Base-by-base conservation (phyloP, 257 asterid species). In the Solanum habrochaites region DNA sequence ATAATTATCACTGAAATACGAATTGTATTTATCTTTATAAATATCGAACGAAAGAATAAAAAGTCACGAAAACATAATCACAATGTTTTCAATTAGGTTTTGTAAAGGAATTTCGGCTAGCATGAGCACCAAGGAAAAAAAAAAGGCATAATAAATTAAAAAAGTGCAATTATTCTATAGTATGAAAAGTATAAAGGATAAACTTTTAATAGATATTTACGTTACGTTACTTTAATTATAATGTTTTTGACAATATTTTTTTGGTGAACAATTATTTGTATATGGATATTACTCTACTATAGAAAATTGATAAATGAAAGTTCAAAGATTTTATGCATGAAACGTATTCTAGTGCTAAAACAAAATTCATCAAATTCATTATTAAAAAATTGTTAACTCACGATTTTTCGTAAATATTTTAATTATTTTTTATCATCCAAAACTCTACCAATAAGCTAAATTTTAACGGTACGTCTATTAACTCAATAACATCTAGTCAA, bases 361-460 rank as follows among this genome's bases (percentile, higher is more conserved):
- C 23, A 69, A 7, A 29, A 14, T 15, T 69, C 32, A 69, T 67
- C 12, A 0, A 69, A 4, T 69, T 29, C 23, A 69, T 3, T 69
- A 29, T 3, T 3, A 70, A 16, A 70, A 69, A 70, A 8, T 16
- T 32, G 3, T n/a, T 31, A 70, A 70, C 3, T 70, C 0, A 8
- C 2, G 2, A 70, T 8, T 70, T 31, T 1, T 32, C 1, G 2
- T 16, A 0, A 0, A 7, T 1, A 10, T 12, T 21, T 58, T 8
- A 3, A 58, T 0, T 0, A 27, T 12, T 6, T 5, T 6, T 67
- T 67, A 8, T 25, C 2, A 6, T 11, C 29, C 25, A n/a, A n/a
- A 11, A 2, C 4, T 11, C 20, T 67, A 67, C 3, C 6, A 7
- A 29, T 25, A 29, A 20, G 8, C 32, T 64, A 64, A 64, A 64